phyloP scores from a whole-genome alignment of 768 basidiomycete genomes.

The Hydnomerulius pinastri region DNA sequence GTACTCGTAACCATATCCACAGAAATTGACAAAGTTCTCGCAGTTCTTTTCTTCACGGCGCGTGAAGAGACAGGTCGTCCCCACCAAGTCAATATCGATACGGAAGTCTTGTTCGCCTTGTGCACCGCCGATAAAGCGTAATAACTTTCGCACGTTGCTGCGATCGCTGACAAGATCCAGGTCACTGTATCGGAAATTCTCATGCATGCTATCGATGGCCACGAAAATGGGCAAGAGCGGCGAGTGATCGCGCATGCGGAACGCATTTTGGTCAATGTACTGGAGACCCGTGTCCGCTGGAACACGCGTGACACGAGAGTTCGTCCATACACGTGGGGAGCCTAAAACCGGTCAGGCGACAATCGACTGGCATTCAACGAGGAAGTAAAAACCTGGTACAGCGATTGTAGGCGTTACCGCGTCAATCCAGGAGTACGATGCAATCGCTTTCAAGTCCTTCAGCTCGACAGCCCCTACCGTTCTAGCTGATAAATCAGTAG shows the following conservation, averaged over 20 bases:
- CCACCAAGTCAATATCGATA: conserved; percentile 64
- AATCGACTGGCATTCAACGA: neutral
- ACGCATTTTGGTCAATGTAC: conserved; percentile 59
- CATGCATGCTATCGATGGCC: conserved; percentile 43
- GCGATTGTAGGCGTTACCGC: conserved; percentile 44
- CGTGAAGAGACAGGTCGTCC: conserved; percentile 56
- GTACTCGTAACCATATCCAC: conserved; percentile 57
- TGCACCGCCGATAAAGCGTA: conserved; percentile 48
- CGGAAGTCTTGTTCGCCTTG: conserved; percentile 47
- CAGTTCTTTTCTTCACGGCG: conserved; percentile 45
- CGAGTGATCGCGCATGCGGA: conserved; percentile 31
- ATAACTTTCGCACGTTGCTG: conserved; percentile 58
- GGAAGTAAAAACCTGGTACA: conserved; percentile 40
- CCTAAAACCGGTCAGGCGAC: conserved; percentile 35
- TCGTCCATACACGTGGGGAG: conserved; percentile 54
- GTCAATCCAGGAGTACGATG: conserved; percentile 53
- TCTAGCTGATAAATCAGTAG: neutral
- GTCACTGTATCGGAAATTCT: conserved; percentile 18
- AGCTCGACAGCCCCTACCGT: conserved; percentile 23
- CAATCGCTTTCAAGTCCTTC: conserved; percentile 39
- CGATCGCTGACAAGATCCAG: conserved; percentile 55
- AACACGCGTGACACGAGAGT: conserved; percentile 51
- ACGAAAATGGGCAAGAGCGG: conserved; percentile 52
- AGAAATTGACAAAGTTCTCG: conserved; percentile 26
- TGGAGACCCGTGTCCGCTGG: conserved; percentile 48